Percentiles rank a stretch among this genome's conserved stretches.
These are phyloP conservation scores for Saitozyma podzolica DNA, from an alignment of 768 basidiomycete genomes.

Conservation along the genomic window DNA sequence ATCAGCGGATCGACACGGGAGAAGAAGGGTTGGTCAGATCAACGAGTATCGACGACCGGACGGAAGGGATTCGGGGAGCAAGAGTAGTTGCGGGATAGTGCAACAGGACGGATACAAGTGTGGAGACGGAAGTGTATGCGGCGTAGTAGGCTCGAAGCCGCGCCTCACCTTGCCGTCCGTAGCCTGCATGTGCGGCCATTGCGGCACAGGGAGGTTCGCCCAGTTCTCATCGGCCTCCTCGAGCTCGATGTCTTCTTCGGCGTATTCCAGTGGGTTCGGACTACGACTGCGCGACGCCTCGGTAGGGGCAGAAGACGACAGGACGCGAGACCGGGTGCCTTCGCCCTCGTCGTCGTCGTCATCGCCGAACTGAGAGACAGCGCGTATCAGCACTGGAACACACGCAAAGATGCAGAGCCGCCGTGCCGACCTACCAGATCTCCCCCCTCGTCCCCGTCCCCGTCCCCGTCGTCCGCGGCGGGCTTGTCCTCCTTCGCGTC, in stretches of 20 bases:
- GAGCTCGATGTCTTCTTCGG: constrained; percentile 37
- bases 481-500: not conserved
- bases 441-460: not conserved
- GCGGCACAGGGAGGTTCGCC: constrained; percentile 74
- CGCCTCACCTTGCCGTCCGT: constrained; percentile 76
- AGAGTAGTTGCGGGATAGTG: no score
- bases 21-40: not conserved
- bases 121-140: no score
- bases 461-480: constrained; percentile 1
- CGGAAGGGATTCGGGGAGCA: no score
- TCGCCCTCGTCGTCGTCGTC: constrained; percentile 30
- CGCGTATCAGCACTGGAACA: constrained; percentile 4
- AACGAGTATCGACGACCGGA: not conserved
- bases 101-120: no score
- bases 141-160: not conserved
- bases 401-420: not conserved
- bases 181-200: constrained; percentile 75
- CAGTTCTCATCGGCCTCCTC: constrained; percentile 31
- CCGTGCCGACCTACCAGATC: constrained; percentile 4
- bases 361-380: constrained; percentile 27
- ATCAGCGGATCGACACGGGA: not conserved
- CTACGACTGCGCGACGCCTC: no score
- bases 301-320: not conserved
- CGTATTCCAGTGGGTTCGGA: constrained; percentile 52
- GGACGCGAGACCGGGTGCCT: not conserved